phyloP scores from a whole-genome alignment of 176 grass and related monocot genomes.

The Lolium perenne region DNA sequence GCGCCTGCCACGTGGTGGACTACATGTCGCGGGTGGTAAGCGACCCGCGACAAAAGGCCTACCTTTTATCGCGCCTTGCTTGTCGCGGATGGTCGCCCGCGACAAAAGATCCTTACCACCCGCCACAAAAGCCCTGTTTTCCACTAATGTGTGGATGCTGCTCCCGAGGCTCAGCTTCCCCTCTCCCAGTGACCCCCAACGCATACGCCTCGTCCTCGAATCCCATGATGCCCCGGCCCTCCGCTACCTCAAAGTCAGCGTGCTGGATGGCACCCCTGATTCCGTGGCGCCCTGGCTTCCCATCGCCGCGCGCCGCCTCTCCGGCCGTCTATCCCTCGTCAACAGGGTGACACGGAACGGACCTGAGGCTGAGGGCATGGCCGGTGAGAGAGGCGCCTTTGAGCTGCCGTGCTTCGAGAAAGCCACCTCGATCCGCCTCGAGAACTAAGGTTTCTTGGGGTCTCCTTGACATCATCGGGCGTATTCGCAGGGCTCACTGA shows the following conservation, averaged over 20 bases:
- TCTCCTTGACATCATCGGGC: not conserved
- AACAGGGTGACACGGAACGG: not conserved
- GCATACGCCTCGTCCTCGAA: not conserved
- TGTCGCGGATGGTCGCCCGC: no score
- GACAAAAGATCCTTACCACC: no score
- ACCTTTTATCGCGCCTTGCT: no score
- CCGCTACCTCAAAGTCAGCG: not conserved
- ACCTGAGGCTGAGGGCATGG: not conserved
- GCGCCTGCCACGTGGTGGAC: no score
- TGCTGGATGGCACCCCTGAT: not conserved
- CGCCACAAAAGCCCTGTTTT: no score
- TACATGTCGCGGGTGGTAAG: no score
- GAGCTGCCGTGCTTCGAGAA: slow-evolving; percentile 37
- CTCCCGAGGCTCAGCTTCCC: not conserved
- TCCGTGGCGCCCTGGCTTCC: not conserved
- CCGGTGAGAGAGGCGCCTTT: not conserved
- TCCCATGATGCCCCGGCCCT: not conserved
- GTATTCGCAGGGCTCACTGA: not conserved
- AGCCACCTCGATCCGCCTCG: not conserved
- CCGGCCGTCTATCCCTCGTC: not conserved
- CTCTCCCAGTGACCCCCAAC: not conserved
- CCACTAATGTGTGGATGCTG: no score
- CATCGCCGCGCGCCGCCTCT: slow-evolving; percentile 21
- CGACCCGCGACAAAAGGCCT: no score
- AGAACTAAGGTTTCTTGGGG: not conserved